phyloP scores from a whole-genome alignment of 805 yeast species.

The Metschnikowia picachoensis region DNA sequence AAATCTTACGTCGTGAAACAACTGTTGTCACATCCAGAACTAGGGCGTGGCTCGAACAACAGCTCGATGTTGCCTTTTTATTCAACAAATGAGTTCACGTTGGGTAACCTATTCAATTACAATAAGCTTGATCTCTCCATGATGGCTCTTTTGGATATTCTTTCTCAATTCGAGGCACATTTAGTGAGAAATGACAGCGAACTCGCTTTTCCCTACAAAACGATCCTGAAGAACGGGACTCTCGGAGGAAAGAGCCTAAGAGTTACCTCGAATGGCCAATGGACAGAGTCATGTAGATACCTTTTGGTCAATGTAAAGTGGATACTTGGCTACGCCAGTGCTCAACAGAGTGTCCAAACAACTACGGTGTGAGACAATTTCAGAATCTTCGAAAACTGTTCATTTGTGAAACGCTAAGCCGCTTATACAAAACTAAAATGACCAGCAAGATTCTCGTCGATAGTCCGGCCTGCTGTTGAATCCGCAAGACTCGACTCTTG shows the following conservation, averaged over 20 bases:
- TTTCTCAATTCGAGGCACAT: constrained; percentile 47
- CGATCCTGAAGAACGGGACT: constrained; percentile 52
- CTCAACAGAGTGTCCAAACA: constrained; percentile 13
- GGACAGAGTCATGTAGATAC: constrained; percentile 89
- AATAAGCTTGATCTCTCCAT: constrained; percentile 76
- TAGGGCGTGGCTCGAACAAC: constrained; percentile 11
- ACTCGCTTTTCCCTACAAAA: constrained; percentile 70
- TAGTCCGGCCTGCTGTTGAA: too few species aligned
- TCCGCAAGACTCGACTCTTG: too few species aligned
- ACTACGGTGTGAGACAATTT: not conserved
- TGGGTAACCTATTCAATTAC: constrained; percentile 68
- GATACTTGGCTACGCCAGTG: constrained; percentile 72
- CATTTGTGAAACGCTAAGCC: too few species aligned
- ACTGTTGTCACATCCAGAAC: not conserved
- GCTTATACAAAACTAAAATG: too few species aligned
- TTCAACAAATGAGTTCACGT: constrained; percentile 68
- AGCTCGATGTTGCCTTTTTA: constrained; percentile 51
- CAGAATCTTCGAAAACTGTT: not conserved
- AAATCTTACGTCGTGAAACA: constrained; percentile 67
- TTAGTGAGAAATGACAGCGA: constrained; percentile 46
- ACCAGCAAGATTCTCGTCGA: too few species aligned
- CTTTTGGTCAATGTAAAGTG: constrained; percentile 75
- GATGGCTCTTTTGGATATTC: constrained; percentile 68
- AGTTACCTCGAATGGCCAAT: constrained; percentile 67
- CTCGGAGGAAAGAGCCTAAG: constrained; percentile 78